These are phyloP conservation scores for Inga leiocalycina DNA, from an alignment of 306 rosid genomes.

Conservation along the genomic window DNA sequence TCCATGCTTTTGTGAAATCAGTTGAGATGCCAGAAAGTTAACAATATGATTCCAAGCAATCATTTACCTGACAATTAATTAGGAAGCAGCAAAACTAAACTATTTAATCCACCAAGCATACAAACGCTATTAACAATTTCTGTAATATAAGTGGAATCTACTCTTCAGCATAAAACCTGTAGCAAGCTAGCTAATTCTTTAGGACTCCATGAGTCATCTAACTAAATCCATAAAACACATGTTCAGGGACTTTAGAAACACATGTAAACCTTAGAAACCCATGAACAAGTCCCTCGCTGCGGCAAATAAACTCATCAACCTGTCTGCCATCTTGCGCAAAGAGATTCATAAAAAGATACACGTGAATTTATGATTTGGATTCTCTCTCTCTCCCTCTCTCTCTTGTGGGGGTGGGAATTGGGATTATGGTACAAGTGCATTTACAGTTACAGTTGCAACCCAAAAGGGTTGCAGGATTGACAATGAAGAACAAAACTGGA, in stretches of 20 bases:
- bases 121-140: background rate
- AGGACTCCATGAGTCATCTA: background rate
- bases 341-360: background rate
- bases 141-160: no score
- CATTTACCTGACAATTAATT: no score
- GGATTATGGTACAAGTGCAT: conserved; percentile 37
- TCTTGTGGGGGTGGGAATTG: no score
- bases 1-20: background rate
- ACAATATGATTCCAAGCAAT: no score
- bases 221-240: no score
- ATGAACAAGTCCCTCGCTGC: background rate
- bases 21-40: background rate
- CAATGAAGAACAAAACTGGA: conserved; percentile 52
- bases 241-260: no score
- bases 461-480: background rate
- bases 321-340: background rate
- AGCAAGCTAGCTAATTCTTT: background rate
- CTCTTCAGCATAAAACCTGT: background rate
- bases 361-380: background rate
- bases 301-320: background rate
- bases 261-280: background rate
- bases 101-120: no score
- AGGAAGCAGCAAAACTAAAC: no score
- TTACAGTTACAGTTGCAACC: conserved; percentile 54
- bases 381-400: no score